A percentile compares a stretch with the other conserved stretches of the same genome.
Evolutionary conservation across 1,284 basidiomycete genomes (phyloP).

Genomic region (Moesziomyces antarcticus): DNA sequence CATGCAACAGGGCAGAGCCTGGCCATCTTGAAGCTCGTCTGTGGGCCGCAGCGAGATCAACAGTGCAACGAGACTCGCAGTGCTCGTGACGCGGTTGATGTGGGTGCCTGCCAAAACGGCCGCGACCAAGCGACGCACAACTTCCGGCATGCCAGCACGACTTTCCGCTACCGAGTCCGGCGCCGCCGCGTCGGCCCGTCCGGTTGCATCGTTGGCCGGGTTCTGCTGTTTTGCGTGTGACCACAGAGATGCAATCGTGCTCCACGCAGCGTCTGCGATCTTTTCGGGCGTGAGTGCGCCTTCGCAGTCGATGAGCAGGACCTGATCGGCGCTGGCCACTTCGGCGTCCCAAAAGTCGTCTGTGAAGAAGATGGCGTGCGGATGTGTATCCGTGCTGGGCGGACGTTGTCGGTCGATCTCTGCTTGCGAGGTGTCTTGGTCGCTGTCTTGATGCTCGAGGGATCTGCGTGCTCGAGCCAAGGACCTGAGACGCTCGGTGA

Average conservation of each 20-base stretch:
- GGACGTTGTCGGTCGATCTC: neutral
- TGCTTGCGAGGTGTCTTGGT: neutral
- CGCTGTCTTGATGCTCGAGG: slow-evolving; percentile 1
- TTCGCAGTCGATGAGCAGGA: slow-evolving; percentile 43
- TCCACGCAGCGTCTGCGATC: slow-evolving; percentile 35
- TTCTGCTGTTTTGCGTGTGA: neutral
- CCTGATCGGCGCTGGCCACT: slow-evolving; percentile 28
- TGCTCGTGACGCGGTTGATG: slow-evolving; percentile 27
- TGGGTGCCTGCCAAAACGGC: slow-evolving; percentile 34
- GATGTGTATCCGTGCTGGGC: neutral
- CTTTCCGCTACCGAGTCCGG: neutral
- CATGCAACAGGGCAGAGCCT: slow-evolving; percentile 11
- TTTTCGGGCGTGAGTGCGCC: slow-evolving; percentile 34
- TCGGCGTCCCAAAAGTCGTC: slow-evolving; percentile 51
- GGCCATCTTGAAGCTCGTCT: slow-evolving; percentile 13
- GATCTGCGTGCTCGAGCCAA: slow-evolving; percentile 15
- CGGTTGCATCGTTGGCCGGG: neutral
- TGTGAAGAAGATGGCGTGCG: slow-evolving; percentile 10
- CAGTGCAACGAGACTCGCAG: slow-evolving; percentile 25
- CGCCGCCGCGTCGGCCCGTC: neutral
- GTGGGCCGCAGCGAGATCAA: slow-evolving; percentile 35
- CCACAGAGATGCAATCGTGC: slow-evolving; percentile 18
- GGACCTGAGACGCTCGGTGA: slow-evolving; percentile 37
- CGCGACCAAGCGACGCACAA: slow-evolving; percentile 32
- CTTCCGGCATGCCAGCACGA: slow-evolving; percentile 32